Evolutionary conservation across 2,329 filamentous ascomycete genomes (phyloP).

Genomic region (Trichoderma guizhouense): DNA sequence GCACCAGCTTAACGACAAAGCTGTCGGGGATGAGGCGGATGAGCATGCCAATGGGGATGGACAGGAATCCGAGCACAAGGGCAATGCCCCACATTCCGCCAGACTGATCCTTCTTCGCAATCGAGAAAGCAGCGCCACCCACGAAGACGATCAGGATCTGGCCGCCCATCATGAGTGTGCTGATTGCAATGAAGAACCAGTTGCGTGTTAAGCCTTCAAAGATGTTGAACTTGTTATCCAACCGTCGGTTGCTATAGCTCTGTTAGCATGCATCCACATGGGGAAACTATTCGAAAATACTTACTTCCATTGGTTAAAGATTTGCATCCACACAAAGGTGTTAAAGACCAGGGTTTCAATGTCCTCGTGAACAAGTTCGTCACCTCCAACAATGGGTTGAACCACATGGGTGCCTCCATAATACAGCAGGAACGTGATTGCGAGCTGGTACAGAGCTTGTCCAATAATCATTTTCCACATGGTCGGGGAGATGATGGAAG

Average conservation of each 20-base stretch:
- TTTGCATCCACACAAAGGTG: conserved; percentile 99
- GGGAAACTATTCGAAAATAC: conserved; percentile 32
- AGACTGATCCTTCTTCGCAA: conserved; percentile 58
- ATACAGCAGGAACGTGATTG: conserved; percentile 75
- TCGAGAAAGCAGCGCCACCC: conserved; percentile 76
- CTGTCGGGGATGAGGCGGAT: conserved; percentile 81
- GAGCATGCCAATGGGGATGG: conserved; percentile 76
- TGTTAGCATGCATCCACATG: conserved; percentile 19
- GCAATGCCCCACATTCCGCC: conserved; percentile 85
- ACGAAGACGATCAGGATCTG: conserved; percentile 89
- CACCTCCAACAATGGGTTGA: conserved; percentile 43
- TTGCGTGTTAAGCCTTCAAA: conserved; percentile 85
- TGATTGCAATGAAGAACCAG: conserved; percentile 85
- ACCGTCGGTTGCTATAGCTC: conserved; percentile 67
- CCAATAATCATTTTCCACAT: conserved; percentile 99
- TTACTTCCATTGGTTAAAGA: conserved; percentile 96
- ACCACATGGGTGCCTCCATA: conserved; percentile 58
- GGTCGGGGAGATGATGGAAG: conserved; percentile 71
- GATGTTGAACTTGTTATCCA: conserved; percentile 95
- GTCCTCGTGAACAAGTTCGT: conserved; percentile 37
- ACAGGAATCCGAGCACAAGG: conserved; percentile 77
- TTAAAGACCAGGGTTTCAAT: conserved; percentile 89
- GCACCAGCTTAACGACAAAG: conserved; percentile 52
- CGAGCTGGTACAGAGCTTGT: conserved; percentile 85
- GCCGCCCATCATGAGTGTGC: conserved; percentile 79